Evolutionary conservation across 2,329 filamentous ascomycete genomes (phyloP).

Genomic region (Penicillium frequentans): DNA sequence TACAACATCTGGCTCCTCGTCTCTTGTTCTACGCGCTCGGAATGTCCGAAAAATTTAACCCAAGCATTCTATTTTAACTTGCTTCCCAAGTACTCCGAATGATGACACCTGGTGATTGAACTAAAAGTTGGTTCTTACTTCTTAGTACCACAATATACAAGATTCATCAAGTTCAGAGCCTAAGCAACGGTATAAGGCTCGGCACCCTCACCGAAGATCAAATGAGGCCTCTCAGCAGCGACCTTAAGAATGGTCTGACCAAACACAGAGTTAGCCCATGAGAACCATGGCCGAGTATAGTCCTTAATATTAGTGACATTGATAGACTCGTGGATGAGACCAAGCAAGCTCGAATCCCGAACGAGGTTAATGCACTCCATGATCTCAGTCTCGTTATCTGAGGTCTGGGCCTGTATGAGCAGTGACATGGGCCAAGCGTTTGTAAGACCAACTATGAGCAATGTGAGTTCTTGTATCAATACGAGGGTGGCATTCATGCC

Average conservation of each 20-base stretch:
- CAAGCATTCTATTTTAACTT: rapidly evolving
- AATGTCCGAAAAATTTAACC: no score
- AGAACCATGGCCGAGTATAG: slow-evolving; percentile 93
- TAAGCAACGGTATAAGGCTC: slow-evolving; percentile 28
- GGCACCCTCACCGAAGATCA: slow-evolving; percentile 70
- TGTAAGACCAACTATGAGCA: slow-evolving; percentile 66
- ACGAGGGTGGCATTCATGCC: background rate
- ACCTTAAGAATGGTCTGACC: slow-evolving; percentile 88
- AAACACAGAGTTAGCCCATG: slow-evolving; percentile 97
- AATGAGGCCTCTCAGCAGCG: slow-evolving; percentile 81
- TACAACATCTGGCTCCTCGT: no score
- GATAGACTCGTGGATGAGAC: slow-evolving; percentile 88
- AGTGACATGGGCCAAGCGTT: slow-evolving; percentile 98
- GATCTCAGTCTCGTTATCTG: slow-evolving; percentile 79
- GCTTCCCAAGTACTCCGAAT: background rate
- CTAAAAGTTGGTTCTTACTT: background rate
- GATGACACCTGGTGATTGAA: background rate
- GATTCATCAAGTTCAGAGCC: background rate
- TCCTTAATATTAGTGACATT: slow-evolving; percentile 69
- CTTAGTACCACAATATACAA: background rate
- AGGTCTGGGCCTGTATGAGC: slow-evolving; percentile 87
- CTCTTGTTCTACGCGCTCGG: no score
- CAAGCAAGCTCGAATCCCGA: slow-evolving; percentile 70
- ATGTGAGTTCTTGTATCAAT: background rate
- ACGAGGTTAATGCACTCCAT: slow-evolving; percentile 69